Evolutionary conservation across 2,329 filamentous ascomycete species (phyloP).

Genomic region (Aureobasidium subglaciale): DNA sequence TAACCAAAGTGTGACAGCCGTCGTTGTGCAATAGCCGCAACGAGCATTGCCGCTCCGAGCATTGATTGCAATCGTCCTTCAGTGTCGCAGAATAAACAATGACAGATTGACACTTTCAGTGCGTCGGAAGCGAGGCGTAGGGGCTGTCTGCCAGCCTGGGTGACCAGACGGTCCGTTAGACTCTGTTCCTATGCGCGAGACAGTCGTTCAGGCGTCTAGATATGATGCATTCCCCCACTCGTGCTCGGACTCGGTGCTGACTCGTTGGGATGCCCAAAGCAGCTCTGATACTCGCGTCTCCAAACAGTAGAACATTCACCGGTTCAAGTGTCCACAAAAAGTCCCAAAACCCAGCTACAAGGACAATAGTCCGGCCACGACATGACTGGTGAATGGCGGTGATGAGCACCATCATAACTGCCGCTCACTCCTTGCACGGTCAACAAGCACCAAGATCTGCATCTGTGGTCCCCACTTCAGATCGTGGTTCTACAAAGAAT

Average conservation of each 20-base stretch:
- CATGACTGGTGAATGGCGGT: background rate
- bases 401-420: background rate
- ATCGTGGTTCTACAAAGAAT: background rate
- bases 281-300: constrained; percentile 4
- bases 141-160: background rate
- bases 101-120: background rate
- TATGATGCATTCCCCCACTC: background rate
- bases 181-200: background rate
- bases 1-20: background rate
- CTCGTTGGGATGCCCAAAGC: background rate
- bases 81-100: background rate
- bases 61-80: background rate
- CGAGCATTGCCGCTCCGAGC: background rate
- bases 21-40: background rate
- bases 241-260: background rate
- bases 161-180: background rate
- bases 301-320: constrained; percentile 6
- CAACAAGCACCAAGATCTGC: background rate
- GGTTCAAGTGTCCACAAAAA: background rate
- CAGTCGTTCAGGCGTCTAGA: background rate
- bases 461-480: background rate
- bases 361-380: background rate
- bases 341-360: background rate
- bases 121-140: background rate
- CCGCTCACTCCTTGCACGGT: background rate